Conservation (phyloP, 257 asterid species). For the Phtheirospermum japonicum region DNA sequence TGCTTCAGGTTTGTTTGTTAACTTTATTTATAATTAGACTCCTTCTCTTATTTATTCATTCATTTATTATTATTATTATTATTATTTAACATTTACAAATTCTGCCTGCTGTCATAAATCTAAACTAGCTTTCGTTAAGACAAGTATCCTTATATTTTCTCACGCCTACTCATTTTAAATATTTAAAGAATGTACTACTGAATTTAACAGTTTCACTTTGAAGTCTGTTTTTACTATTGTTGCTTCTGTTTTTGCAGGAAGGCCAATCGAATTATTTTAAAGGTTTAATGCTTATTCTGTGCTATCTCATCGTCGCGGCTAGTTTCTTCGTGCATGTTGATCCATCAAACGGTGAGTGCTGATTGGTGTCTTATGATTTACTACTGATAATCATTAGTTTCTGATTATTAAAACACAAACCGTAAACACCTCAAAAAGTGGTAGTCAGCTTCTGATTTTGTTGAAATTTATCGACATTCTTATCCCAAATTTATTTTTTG, state of each 20-base stretch:
- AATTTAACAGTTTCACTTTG: neutral
- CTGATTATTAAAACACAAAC: neutral
- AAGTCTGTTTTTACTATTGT: neutral
- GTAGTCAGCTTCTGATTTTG: too few species aligned
- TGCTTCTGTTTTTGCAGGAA: constrained; percentile 56
- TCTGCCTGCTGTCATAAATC: neutral
- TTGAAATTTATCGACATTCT: too few species aligned
- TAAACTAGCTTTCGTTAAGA: neutral
- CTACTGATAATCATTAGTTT: constrained; percentile 14
- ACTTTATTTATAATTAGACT: neutral
- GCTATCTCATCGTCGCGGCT: constrained; percentile 91
- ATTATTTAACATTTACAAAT: too few species aligned
- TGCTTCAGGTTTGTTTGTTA: constrained; percentile 76
- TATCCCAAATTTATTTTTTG: too few species aligned
- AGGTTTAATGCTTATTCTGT: constrained; percentile 88
- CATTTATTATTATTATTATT: too few species aligned
- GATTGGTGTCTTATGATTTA: constrained; percentile 18
- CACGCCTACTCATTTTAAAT: neutral
- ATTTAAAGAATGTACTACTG: neutral
- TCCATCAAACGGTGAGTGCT: constrained; percentile 65
- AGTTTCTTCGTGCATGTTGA: constrained; percentile 94
- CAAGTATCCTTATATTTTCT: too few species aligned
- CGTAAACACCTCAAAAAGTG: too few species aligned
- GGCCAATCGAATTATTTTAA: constrained; percentile 94
- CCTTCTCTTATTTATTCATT: neutral